A percentile compares a stretch with the other conserved stretches of the same genome.
Evolutionary conservation across 805 yeast genomes (phyloP).

Genomic region (Diddensiella caesifluorescens): DNA sequence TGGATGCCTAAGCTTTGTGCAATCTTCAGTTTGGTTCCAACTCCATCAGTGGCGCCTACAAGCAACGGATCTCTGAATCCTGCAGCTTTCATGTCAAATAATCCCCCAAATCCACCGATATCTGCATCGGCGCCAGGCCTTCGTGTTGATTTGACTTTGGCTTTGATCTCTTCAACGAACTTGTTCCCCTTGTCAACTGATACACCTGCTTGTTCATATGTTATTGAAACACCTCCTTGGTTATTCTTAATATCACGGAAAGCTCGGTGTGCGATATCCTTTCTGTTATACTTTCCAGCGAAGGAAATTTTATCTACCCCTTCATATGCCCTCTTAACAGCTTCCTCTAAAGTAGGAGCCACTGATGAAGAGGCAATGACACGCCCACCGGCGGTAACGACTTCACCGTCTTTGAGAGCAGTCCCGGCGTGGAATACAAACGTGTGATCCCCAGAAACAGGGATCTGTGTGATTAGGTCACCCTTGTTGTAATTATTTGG

Average conservation of each 20-base stretch:
- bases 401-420: constrained; percentile 46
- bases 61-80: constrained; percentile 74
- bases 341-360: constrained; percentile 66
- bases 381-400: constrained; percentile 91
- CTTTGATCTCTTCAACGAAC: constrained; percentile 85
- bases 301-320: constrained; percentile 78
- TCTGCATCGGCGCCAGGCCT: constrained; percentile 97
- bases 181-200: constrained; percentile 93
- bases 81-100: constrained; percentile 82
- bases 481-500: constrained; percentile 86
- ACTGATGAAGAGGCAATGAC: constrained; percentile 92
- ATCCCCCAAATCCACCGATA: constrained; percentile 98
- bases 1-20: constrained; percentile 88
- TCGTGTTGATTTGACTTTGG: constrained; percentile 83
- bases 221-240: constrained; percentile 43
- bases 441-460: constrained; percentile 46
- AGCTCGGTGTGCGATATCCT: constrained; percentile 94
- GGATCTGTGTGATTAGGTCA: constrained; percentile 64
- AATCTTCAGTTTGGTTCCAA: constrained; percentile 92
- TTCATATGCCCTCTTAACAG: constrained; percentile 79
- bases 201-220: constrained; percentile 95
- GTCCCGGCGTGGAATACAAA: constrained; percentile 97
- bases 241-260: constrained; percentile 49
- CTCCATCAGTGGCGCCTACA: constrained; percentile 99
- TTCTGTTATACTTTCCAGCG: constrained; percentile 73